Evolutionary conservation across 2,329 filamentous ascomycete species (phyloP), one percentile per base, ranked within the genome.

Genomic region (Colletotrichum spinosum): DNA sequence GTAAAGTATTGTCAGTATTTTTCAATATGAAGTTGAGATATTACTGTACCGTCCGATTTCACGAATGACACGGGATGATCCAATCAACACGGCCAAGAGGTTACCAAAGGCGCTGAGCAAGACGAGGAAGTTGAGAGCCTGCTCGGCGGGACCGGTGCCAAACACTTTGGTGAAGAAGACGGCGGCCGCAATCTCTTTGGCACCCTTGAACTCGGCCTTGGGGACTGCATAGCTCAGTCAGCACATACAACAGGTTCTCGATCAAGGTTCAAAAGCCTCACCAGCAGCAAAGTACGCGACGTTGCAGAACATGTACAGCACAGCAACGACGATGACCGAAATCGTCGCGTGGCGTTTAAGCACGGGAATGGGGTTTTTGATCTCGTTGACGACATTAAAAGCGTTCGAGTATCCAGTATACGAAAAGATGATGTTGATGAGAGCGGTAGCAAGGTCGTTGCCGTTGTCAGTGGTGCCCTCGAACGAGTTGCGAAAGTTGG

Each of bases 341-440:
- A 82, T 70, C 1, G 81, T 79, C 2, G 81, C 86, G 58, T 81
- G 79, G 69, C 74, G 81, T 50, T 83, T 83, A n/a, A 90, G 79
- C 0, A 82, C 83, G 34, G 80, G 83, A 35, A 89, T 79, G 0
- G 88, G 87, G 63, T 88, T 84, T 79, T 87, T 83, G 67, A 89
- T 83, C 73, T 90, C 87, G 57, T 88, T 88, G 57, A 86, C 84
- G 2, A 90, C 80, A 60, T 87, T 88, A 74, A 89, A 89, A 0
- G 86, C 84, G 65, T 89, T 90, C 5, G 80, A 76, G 63, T 83
- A 89, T 1, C 87, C 87, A 0, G 78, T 73, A 64, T 88, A 90
- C 0, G 86, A 84, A 61, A 88, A 89, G 25, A 85, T 81, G 48
- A 90, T 85, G 54, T 84, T 88, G 49, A 87, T 81, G 38, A 90